Evolutionary conservation across 164 flowering plant species (phyloP), one percentile per base, ranked within the genome.

Genomic region (Liriodendron chinense): DNA sequence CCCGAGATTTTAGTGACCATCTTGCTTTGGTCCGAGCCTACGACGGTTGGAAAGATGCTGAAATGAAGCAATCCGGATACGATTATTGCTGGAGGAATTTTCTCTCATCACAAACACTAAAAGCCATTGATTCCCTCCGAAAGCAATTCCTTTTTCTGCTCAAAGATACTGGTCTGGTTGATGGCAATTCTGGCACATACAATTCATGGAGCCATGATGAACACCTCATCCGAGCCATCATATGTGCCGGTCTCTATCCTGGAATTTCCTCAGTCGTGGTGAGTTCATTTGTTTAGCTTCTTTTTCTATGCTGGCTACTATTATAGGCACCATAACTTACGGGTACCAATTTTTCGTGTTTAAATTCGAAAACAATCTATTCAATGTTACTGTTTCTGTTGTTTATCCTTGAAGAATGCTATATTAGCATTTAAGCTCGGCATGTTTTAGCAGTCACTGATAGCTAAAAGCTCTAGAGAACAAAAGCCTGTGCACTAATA

Each of bases 61-160:
- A 94, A 81, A 83, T 50, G 68, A 84, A 86, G 72, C 82, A 78
- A 56, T 68, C 79, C 76, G 96, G 97, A 25, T 85, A 92, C 82
- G 98, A 94, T 14, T 96, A 91, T 78, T 94, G 98, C 80, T 91
- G 97, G 97, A 90, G 83, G 74, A 96, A 96, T 72, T 96, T 96
- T 77, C 92, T 96, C 24, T 96, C 99, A 12, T 76, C 78, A 25
- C 97, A 91, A 77, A 90, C 99, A 5, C 85, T 96, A 87, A 96
- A 88, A 85, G 94, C 98, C 73, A 92, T 92, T 72, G 97, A 94
- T 86, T 86, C 98, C 72, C 92, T 96, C 69, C 85, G 96, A 26
- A 84, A 78, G 77, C 95, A 96, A 75, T 94, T 92, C 75, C 76
- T 88, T 75, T 84, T 84, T 72, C 80, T 91, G 85, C 94, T 94